Base-by-base conservation (phyloP, 768 basidiomycete species). In the Russula ochroleuca region DNA sequence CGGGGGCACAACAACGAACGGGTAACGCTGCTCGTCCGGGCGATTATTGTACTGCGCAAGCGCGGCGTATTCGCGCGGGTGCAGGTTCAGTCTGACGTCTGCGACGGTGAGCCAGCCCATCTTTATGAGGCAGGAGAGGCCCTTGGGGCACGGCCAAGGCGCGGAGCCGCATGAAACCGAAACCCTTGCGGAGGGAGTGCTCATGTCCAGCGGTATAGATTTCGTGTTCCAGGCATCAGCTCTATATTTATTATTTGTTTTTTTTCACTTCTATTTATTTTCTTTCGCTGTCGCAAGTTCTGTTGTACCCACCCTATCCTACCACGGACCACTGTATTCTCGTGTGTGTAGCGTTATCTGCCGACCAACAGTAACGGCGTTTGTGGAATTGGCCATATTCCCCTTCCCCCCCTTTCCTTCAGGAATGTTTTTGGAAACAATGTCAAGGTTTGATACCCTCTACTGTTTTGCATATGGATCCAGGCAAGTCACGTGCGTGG, bases 111-210 rank as follows among this genome's bases (percentile, higher is more conserved):
- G 69, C 68, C 70, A 73, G 14, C 70, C 70, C 37, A 67, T 37
- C 38, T 70, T 69, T 37, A 74, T 63, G 19, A 75, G 68, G 13
- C 69, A 66, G 45, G 68, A 69, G 38, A 75, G 68, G 9, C 59
- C 31, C 65, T 69, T 68, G 15, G 43, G 28, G 28, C 28, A n/a
- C n/a, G n/a, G n/a, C n/a, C n/a, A 53, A 62, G 45, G 9, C 33
- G 14, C 51, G 47, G 3, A 38, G 60, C 49, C 64, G 64, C 23
- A 13, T 49, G 53, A 66, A 59, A n/a, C 9, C 43, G 17, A 45
- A 45, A 41, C 52, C 57, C 5, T 23, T 63, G 0, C 58, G 57
- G 8, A 59, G 57, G 38, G 58, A 59, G 21, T 38, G 25, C 9
- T 59, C 63, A 15, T 52, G 57, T 41, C 57, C 52, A 21, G 63